Percentiles rank a stretch among this genome's conserved stretches.
phyloP scores from a whole-genome alignment of 1,139 yeast genomes.

The Geotrichum aggregatum region DNA sequence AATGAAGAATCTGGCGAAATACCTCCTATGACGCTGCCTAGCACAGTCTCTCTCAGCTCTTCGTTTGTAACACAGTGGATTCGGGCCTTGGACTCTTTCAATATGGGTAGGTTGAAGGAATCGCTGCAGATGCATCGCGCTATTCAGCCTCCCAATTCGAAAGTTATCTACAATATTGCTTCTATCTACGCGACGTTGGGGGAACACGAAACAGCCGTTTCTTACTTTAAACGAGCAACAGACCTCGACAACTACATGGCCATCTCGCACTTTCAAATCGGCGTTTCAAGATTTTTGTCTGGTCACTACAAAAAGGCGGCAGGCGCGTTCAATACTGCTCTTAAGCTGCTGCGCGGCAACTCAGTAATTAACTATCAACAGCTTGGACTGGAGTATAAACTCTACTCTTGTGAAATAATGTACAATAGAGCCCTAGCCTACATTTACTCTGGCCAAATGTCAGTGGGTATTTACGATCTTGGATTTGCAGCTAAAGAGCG shows the following conservation, averaged over 20 bases:
- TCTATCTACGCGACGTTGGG: constrained; percentile 24
- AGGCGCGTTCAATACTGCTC: constrained; percentile 26
- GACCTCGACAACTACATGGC: constrained; percentile 28
- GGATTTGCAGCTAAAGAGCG: constrained; percentile 26
- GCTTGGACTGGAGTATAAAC: constrained; percentile 27
- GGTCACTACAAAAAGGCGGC: constrained; percentile 27
- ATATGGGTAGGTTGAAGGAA: constrained; percentile 12
- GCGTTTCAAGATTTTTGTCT: constrained; percentile 27
- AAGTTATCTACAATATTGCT: constrained; percentile 25
- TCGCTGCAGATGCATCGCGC: constrained; percentile 11
- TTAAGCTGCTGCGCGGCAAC: constrained; percentile 28
- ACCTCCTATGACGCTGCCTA: background rate
- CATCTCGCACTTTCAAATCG: constrained; percentile 29
- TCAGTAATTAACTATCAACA: constrained; percentile 28
- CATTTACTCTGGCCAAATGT: constrained; percentile 25
- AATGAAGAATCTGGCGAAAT: background rate
- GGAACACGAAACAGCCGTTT: constrained; percentile 23
- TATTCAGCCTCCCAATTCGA: constrained; percentile 18
- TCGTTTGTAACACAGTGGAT: constrained; percentile 19
- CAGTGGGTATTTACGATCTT: constrained; percentile 26
- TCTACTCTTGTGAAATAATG: constrained; percentile 30
- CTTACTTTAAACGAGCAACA: constrained; percentile 23
- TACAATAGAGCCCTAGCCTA: constrained; percentile 28
- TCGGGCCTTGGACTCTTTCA: constrained; percentile 18
- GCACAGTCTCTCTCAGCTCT: constrained; percentile 3